These are phyloP conservation scores for Podila epicladia DNA, from an alignment of 192 early-diverging fungal species.

Conservation along the genomic window DNA sequence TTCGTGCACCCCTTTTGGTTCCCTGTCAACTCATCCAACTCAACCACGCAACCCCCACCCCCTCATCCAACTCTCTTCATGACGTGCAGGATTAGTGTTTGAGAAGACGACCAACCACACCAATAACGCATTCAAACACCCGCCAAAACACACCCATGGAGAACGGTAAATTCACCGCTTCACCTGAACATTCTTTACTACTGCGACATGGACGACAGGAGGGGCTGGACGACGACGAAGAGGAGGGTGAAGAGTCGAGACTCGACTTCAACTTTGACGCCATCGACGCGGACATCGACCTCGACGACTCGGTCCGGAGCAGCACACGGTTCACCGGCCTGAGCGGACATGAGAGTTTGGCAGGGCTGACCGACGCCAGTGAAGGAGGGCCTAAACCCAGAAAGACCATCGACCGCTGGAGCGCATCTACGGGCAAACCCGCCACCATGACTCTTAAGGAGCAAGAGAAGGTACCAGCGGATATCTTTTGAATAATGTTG, in stretches of 20 bases:
- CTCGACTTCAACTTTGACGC: conserved; percentile 37
- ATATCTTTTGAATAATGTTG: background rate
- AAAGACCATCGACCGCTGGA: conserved; percentile 43
- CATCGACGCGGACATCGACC: conserved; percentile 46
- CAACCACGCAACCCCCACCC: background rate
- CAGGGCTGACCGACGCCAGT: conserved; percentile 16
- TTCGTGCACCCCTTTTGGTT: background rate
- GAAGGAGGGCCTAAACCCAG: conserved; percentile 1
- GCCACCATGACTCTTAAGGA: conserved; percentile 59
- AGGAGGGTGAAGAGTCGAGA: conserved; percentile 46
- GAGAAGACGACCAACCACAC: no score
- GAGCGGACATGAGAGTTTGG: conserved; percentile 11
- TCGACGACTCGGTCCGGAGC: conserved; percentile 34
- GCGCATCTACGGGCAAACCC: conserved; percentile 22
- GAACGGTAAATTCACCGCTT: conserved; percentile 30
- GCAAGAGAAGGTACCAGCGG: conserved; percentile 54
- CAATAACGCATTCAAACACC: background rate
- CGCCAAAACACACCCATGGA: conserved; percentile 15
- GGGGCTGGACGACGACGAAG: conserved; percentile 34
- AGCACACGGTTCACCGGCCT: conserved; percentile 8
- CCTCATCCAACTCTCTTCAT: no score
- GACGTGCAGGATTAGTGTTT: no score
- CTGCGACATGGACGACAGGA: conserved; percentile 14
- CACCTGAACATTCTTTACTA: conserved; percentile 32
- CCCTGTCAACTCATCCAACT: background rate